A percentile compares a stretch with the other conserved stretches of the same genome.
Evolutionary conservation across 805 yeast genomes (phyloP).

Genomic region (Hagleromyces aurorensis): DNA sequence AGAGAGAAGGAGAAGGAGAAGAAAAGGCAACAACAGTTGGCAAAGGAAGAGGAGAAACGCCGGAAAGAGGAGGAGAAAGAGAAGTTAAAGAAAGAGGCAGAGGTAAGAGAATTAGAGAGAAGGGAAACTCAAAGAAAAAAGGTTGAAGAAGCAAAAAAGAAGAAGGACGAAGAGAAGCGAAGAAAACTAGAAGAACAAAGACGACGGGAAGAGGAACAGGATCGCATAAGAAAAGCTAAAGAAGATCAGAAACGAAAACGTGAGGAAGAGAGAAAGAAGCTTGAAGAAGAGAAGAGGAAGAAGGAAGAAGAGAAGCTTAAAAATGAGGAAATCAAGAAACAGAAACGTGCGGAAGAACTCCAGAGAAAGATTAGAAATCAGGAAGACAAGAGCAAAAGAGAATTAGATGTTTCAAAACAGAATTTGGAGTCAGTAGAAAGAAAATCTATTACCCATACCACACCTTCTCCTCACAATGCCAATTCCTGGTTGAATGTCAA

Average conservation of each 20-base stretch:
- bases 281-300: constrained; percentile 26
- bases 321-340: constrained; percentile 29
- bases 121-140: constrained; percentile 32
- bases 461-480: too few species aligned
- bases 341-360: constrained; percentile 37
- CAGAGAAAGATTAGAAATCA: constrained; percentile 23
- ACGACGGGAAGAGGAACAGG: constrained; percentile 35
- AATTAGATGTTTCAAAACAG: constrained; percentile 19
- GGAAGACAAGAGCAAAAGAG: constrained; percentile 31
- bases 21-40: constrained; percentile 52
- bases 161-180: constrained; percentile 35
- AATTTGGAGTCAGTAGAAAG: constrained; percentile 14
- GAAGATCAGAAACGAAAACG: constrained; percentile 35
- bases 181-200: constrained; percentile 35
- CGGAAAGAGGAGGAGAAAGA: constrained; percentile 50
- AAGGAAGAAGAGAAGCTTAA: constrained; percentile 20
- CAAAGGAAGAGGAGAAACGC: constrained; percentile 53
- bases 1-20: constrained; percentile 66
- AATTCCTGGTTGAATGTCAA: too few species aligned
- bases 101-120: constrained; percentile 36
- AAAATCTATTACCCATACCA: too few species aligned
- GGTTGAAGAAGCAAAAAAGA: constrained; percentile 35
- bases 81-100: constrained; percentile 37
- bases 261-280: constrained; percentile 33
- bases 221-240: constrained; percentile 30